A percentile compares a stretch with the other conserved stretches of the same genome.
Evolutionary conservation across 441 rosid genomes (phyloP).

Genomic region (Gossypium davidsonii): DNA sequence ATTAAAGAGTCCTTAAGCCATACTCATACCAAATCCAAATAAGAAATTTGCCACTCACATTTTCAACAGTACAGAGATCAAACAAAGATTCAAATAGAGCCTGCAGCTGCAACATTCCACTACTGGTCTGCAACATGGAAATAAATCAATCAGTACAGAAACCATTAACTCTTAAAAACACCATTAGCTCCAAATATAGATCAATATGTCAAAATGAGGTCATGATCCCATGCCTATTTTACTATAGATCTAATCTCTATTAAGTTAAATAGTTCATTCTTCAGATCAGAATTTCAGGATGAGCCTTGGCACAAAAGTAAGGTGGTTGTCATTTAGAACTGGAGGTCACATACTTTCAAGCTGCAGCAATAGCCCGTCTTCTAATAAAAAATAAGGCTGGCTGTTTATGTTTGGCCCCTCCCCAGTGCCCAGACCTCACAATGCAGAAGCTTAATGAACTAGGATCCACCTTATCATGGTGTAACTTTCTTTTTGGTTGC

Average conservation of each 20-base stretch:
- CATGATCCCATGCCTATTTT: background rate
- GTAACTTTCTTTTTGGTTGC: background rate
- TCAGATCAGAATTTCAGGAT: background rate
- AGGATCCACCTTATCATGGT: background rate
- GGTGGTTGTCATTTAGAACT: background rate
- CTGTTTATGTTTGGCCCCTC: background rate
- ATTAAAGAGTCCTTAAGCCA: background rate
- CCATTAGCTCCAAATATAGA: background rate
- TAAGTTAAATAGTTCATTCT: background rate
- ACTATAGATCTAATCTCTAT: background rate
- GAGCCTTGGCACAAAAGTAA: background rate
- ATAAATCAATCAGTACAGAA: constrained; percentile 17
- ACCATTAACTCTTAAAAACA: constrained; percentile 6
- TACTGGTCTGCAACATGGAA: constrained; percentile 46
- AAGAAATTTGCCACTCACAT: constrained; percentile 44
- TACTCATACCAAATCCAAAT: background rate
- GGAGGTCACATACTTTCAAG: background rate
- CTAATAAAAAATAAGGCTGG: background rate
- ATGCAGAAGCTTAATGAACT: background rate
- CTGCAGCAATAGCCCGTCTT: background rate
- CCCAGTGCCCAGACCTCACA: background rate
- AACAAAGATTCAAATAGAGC: constrained; percentile 60
- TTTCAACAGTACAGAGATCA: constrained; percentile 53
- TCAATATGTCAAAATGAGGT: background rate
- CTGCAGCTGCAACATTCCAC: constrained; percentile 54